Conservation (phyloP, 23 red algal species). For the Gracilaria vermiculophylla region DNA sequence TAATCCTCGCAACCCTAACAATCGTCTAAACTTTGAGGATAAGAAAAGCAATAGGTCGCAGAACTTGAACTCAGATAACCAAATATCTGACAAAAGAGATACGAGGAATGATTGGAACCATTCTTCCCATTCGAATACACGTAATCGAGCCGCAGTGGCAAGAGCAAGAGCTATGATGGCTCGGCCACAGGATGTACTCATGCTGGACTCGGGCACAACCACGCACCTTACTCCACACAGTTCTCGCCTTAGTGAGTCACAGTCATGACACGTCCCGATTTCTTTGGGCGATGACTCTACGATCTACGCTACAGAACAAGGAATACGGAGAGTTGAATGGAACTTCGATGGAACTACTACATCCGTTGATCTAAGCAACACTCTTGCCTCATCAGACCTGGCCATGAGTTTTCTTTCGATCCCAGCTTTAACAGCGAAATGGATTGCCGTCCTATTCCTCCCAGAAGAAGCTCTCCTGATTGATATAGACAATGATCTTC, state of each 20-base stretch:
- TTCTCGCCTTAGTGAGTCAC: background rate
- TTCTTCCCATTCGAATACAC: background rate
- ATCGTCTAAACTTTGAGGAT: constrained; percentile 16
- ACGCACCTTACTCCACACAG: constrained; percentile 19
- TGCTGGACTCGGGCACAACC: constrained; percentile 44
- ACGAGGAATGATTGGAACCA: constrained; percentile 26
- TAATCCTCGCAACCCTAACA: no score
- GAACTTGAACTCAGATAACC: background rate
- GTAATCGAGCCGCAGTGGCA: constrained; percentile 2
- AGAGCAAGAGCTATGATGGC: background rate
- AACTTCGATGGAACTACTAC: background rate
- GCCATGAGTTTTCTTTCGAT: constrained; percentile 41
- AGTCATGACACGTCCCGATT: background rate
- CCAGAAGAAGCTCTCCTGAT: constrained; percentile 5
- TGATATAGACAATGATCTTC: background rate
- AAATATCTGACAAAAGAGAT: background rate
- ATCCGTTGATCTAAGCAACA: background rate
- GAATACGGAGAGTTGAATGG: constrained; percentile 1
- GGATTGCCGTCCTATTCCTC: constrained; percentile 4
- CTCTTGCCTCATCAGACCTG: background rate
- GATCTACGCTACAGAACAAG: constrained; percentile 8
- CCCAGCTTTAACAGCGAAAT: constrained; percentile 28
- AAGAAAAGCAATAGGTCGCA: background rate
- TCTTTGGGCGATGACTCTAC: constrained; percentile 21
- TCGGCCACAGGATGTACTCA: background rate